These are phyloP conservation scores for Trichoderma oligosporum DNA, from an alignment of 2,329 filamentous ascomycete genomes.

Conservation along the genomic window DNA sequence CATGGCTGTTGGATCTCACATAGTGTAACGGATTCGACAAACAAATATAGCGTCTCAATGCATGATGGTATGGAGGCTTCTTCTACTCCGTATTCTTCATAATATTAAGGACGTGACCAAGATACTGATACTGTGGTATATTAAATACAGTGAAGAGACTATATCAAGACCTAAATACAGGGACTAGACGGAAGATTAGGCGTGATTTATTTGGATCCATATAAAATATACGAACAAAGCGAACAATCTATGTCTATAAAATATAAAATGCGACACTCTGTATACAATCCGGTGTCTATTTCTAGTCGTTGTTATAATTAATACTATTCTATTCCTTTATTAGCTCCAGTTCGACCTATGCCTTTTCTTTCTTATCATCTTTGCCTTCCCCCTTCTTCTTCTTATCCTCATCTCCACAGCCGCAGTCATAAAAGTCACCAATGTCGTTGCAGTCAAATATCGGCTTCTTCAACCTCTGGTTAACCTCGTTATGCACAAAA, in stretches of 20 bases:
- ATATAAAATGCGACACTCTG: background rate
- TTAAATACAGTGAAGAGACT: too few relatives aligned
- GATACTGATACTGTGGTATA: too few relatives aligned
- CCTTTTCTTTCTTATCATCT: slow-evolving; percentile 27
- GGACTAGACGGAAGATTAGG: too few relatives aligned
- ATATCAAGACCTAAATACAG: too few relatives aligned
- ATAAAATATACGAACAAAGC: too few relatives aligned
- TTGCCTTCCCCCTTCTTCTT: slow-evolving; percentile 34
- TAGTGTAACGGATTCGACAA: too few relatives aligned
- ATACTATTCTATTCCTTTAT: slow-evolving; percentile 11
- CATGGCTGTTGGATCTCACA: too few relatives aligned
- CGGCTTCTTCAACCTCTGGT: slow-evolving; percentile 58
- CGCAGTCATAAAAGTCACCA: slow-evolving; percentile 69
- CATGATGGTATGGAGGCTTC: too few relatives aligned
- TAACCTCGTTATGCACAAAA: slow-evolving; percentile 65
- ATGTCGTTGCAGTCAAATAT: slow-evolving; percentile 64
- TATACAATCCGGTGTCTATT: background rate
- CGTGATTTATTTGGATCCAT: too few relatives aligned
- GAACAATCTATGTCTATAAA: background rate
- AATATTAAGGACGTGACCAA: too few relatives aligned
- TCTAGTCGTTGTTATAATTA: background rate
- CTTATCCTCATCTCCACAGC: slow-evolving; percentile 62
- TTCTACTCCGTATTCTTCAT: too few relatives aligned
- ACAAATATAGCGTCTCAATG: too few relatives aligned
- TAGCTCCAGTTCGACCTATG: slow-evolving; percentile 29